Percentiles rank a stretch among this genome's conserved stretches.
Evolutionary conservation across 176 grass and related monocot genomes (phyloP).

Genomic region (Ampelocalamus luodianensis): DNA sequence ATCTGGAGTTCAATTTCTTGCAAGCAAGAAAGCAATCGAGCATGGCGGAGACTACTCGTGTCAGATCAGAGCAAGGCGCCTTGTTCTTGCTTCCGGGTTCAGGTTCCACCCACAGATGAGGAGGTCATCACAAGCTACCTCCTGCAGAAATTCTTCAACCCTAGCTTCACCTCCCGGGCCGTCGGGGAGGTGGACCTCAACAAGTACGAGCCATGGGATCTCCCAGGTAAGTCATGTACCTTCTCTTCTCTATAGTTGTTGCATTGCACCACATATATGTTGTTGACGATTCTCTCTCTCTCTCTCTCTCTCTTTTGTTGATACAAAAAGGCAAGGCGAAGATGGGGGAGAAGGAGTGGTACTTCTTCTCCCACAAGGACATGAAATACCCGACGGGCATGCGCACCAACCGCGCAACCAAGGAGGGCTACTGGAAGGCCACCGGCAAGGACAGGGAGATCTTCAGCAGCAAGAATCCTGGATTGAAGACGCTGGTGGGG

Average conservation of each 20-base stretch:
- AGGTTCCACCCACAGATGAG: constrained; percentile 60
- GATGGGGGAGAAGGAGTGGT: constrained; percentile 80
- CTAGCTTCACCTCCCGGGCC: constrained; percentile 45
- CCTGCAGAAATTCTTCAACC: constrained; percentile 47
- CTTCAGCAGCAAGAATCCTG: constrained; percentile 8
- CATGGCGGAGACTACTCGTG: constrained; percentile 32
- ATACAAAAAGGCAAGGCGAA: constrained; percentile 60
- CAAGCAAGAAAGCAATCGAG: neutral
- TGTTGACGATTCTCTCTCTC: no score
- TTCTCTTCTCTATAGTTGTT: no score
- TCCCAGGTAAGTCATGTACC: constrained; percentile 53
- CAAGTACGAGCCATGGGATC: constrained; percentile 92
- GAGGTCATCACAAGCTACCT: constrained; percentile 65
- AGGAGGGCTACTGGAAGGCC: constrained; percentile 82
- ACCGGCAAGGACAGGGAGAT: constrained; percentile 86
- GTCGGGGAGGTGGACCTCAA: constrained; percentile 83
- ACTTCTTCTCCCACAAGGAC: constrained; percentile 67
- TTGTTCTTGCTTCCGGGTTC: constrained; percentile 58
- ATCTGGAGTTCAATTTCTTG: neutral
- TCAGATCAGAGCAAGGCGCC: constrained; percentile 13
- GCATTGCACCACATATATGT: no score
- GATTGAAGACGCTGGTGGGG: constrained; percentile 43
- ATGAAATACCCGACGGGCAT: constrained; percentile 75
- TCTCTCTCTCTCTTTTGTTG: no score
- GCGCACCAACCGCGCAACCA: constrained; percentile 77